Conservation (phyloP, 2,329 filamentous ascomycete species). For the Cladosporium sp. region DNA sequence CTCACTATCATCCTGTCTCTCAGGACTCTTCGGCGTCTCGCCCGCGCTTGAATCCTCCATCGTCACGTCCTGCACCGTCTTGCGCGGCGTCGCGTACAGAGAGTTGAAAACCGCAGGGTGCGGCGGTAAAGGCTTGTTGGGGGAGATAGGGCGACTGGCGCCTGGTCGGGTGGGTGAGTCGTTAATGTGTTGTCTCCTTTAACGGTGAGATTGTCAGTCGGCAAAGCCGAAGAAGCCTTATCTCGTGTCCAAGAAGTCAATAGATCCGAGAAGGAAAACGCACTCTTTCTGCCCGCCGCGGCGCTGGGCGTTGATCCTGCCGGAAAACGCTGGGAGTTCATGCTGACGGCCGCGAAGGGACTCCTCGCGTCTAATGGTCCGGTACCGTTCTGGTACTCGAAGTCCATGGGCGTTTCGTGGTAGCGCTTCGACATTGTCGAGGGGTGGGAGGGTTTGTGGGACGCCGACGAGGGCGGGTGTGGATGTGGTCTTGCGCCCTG, state of each 20-base stretch:
- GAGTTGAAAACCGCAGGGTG: constrained; percentile 33
- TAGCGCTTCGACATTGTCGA: constrained; percentile 31
- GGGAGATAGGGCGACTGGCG: constrained; percentile 23
- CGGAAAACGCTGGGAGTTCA: constrained; percentile 31
- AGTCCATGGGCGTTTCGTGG: constrained; percentile 51
- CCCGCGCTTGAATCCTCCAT: constrained; percentile 44
- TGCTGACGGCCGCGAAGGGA: constrained; percentile 40
- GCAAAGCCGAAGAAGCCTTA: background rate
- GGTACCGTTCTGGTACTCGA: constrained; percentile 46
- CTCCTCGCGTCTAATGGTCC: constrained; percentile 45
- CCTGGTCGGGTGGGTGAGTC: constrained; percentile 37
- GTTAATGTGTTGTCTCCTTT: constrained; percentile 28
- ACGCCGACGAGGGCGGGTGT: too few relatives aligned
- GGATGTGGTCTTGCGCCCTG: too few relatives aligned
- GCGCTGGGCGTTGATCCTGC: background rate
- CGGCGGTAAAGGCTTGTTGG: constrained; percentile 37
- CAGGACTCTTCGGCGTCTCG: constrained; percentile 46
- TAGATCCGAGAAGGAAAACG: constrained; percentile 22
- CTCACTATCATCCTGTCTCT: constrained; percentile 35
- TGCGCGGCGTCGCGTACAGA: constrained; percentile 36
- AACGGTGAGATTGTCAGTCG: constrained; percentile 1
- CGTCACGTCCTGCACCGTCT: constrained; percentile 27
- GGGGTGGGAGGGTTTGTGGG: background rate
- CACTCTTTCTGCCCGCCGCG: constrained; percentile 27
- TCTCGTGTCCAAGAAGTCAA: constrained; percentile 8